A percentile compares a stretch with the other conserved stretches of the same genome.
Evolutionary conservation across 1,139 yeast genomes (phyloP).

Genomic region (Pichia sp.): DNA sequence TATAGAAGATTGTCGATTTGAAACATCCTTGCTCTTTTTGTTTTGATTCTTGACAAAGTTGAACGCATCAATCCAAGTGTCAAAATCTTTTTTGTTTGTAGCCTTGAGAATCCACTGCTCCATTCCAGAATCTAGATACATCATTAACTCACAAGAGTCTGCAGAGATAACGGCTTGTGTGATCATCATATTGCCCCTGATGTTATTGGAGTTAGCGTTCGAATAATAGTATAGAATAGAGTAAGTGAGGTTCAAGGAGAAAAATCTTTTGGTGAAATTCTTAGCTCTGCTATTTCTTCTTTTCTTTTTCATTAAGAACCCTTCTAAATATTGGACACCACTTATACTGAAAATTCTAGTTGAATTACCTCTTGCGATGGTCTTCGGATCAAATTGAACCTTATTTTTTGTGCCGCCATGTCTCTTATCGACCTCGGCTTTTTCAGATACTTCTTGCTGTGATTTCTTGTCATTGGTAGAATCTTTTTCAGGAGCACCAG

Average conservation of each 20-base stretch:
- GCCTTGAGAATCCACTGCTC: conserved; percentile 91
- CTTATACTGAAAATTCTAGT: conserved; percentile 32
- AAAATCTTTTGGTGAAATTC: conserved; percentile 82
- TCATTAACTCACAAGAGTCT: conserved; percentile 59
- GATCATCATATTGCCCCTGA: conserved; percentile 91
- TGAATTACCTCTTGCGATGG: conserved; percentile 6
- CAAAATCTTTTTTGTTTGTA: conserved; percentile 58
- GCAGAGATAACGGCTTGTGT: conserved; percentile 79
- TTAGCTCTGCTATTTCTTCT: conserved; percentile 71
- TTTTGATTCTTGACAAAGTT: conserved; percentile 40
- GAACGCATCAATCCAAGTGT: conserved; percentile 79
- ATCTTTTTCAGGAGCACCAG: neutral
- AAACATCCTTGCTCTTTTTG: conserved; percentile 16
- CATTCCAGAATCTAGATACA: conserved; percentile 90
- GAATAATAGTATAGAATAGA: conserved; percentile 81
- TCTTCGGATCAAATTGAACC: conserved; percentile 27
- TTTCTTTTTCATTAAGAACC: conserved; percentile 68
- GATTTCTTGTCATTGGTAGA: neutral
- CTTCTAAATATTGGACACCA: conserved; percentile 66
- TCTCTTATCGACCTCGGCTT: neutral
- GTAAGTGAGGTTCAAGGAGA: conserved; percentile 73
- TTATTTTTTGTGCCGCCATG: conserved; percentile 9
- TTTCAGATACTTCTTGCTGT: neutral
- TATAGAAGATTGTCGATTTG: neutral
- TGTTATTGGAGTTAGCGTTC: conserved; percentile 61